Percentiles rank a stretch among this genome's conserved stretches.
Conservation (phyloP, 192 early-diverging fungal genomes). For the Linnemannia zychae region DNA sequence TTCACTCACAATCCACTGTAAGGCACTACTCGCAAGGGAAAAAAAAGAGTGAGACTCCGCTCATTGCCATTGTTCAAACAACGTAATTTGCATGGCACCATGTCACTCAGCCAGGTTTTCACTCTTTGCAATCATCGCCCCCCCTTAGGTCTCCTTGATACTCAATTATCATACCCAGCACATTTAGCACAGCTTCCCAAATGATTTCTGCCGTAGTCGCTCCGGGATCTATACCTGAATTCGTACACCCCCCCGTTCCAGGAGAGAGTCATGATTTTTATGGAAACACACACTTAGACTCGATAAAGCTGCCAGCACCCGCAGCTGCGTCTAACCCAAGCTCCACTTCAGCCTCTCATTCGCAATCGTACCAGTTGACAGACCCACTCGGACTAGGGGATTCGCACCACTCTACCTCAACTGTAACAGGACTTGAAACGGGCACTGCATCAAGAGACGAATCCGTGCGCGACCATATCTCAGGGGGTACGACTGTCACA, state of each 20-base stretch:
- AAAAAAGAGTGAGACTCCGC: not conserved
- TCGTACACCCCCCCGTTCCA: constrained; percentile 69
- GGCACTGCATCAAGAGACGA: constrained; percentile 14
- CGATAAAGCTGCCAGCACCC: constrained; percentile 57
- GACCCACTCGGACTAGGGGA: constrained; percentile 27
- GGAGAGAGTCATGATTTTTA: constrained; percentile 70
- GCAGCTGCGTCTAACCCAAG: constrained; percentile 20
- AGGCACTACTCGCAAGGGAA: not conserved
- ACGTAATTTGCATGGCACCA: not conserved
- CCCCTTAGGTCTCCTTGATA: not conserved
- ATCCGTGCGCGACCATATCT: constrained; percentile 15
- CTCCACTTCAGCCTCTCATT: not conserved
- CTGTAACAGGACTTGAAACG: not conserved
- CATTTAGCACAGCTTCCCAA: not conserved
- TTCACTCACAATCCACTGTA: not conserved
- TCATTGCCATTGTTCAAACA: not conserved
- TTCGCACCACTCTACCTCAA: not conserved
- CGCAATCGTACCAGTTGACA: constrained; percentile 16
- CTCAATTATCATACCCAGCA: not conserved
- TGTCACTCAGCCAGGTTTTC: not conserved
- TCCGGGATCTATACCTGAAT: constrained; percentile 61
- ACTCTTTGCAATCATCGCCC: not conserved
- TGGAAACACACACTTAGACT: constrained; percentile 65
- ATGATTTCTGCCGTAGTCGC: constrained; percentile 40
- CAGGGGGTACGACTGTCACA: constrained; percentile 18